Percentiles rank a stretch among this genome's conserved stretches.
phyloP scores from a whole-genome alignment of 2,329 filamentous ascomycete species.

The Ilyonectria sp. region DNA sequence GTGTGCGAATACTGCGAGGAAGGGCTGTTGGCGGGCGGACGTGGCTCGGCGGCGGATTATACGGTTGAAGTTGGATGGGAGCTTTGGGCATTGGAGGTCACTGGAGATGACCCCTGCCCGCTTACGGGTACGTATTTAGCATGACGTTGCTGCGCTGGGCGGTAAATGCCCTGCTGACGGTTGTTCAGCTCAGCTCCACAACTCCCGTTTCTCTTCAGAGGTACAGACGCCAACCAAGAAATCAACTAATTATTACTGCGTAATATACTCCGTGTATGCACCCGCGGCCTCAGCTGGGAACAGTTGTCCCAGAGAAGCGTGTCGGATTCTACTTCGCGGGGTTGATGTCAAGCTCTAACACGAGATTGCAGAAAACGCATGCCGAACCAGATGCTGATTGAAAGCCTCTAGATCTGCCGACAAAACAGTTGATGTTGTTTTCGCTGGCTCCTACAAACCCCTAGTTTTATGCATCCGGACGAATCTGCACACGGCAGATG shows the following conservation, averaged over 20 bases:
- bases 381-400: no score
- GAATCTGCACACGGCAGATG: not conserved
- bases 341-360: not conserved
- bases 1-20: slow-evolving; percentile 3
- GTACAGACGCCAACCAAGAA: slow-evolving; percentile 8
- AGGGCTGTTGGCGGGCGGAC: slow-evolving; percentile 8
- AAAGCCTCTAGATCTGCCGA: no score
- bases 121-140: slow-evolving; percentile 2
- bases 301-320: not conserved
- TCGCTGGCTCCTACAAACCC: no score
- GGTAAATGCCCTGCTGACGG: slow-evolving; percentile 18
- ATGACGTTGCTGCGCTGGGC: slow-evolving; percentile 34
- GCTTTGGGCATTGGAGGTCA: slow-evolving; percentile 28
- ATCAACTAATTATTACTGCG: slow-evolving; percentile 7
- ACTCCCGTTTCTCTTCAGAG: not conserved
- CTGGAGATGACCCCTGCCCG: slow-evolving; percentile 27
- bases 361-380: not conserved
- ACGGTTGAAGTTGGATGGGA: slow-evolving; percentile 24
- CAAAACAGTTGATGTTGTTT: no score
- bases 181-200: slow-evolving; percentile 21
- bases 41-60: slow-evolving; percentile 10
- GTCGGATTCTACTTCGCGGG: not conserved
- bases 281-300: not conserved
- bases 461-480: no score
- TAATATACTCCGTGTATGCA: not conserved